Conservation (phyloP, 345 rosid species). For the Rhizophora mangle region DNA sequence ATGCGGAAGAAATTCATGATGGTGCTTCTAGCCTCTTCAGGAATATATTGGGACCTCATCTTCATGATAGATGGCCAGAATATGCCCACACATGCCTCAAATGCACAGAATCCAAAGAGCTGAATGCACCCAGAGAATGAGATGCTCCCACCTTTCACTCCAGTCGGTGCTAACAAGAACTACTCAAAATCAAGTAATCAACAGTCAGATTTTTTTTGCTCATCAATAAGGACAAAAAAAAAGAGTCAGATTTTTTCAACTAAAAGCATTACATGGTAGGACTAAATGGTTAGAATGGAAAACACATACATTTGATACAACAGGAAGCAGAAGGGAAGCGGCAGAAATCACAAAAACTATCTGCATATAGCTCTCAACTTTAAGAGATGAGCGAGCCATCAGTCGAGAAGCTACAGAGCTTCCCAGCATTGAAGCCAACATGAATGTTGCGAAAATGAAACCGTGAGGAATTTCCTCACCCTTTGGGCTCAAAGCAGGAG, state of each 20-base stretch:
- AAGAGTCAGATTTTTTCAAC: background rate
- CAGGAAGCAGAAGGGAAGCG: slow-evolving; percentile 74
- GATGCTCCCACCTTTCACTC: slow-evolving; percentile 66
- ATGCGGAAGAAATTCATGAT: slow-evolving; percentile 97
- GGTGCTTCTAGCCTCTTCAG: slow-evolving; percentile 98
- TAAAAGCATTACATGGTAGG: background rate
- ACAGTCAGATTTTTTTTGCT: background rate
- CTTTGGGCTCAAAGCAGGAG: slow-evolving; percentile 90
- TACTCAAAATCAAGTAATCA: slow-evolving; percentile 27
- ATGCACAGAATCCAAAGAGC: slow-evolving; percentile 88
- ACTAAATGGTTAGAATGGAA: background rate
- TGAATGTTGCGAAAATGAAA: slow-evolving; percentile 96
- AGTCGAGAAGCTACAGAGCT: slow-evolving; percentile 91
- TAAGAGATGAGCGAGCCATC: slow-evolving; percentile 63
- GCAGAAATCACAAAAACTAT: slow-evolving; percentile 70
- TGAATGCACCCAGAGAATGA: slow-evolving; percentile 64
- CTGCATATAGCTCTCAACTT: slow-evolving; percentile 95
- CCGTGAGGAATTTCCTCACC: slow-evolving; percentile 94
- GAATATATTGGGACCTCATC: slow-evolving; percentile 97
- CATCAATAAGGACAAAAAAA: background rate
- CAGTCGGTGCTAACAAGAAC: slow-evolving; percentile 67
- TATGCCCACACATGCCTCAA: slow-evolving; percentile 89
- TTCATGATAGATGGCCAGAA: slow-evolving; percentile 99
- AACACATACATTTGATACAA: slow-evolving; percentile 58
- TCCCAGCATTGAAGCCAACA: slow-evolving; percentile 97